Evolutionary conservation across 73 alveolate genomes (phyloP).

Genomic region (Diophrys appendiculata): DNA sequence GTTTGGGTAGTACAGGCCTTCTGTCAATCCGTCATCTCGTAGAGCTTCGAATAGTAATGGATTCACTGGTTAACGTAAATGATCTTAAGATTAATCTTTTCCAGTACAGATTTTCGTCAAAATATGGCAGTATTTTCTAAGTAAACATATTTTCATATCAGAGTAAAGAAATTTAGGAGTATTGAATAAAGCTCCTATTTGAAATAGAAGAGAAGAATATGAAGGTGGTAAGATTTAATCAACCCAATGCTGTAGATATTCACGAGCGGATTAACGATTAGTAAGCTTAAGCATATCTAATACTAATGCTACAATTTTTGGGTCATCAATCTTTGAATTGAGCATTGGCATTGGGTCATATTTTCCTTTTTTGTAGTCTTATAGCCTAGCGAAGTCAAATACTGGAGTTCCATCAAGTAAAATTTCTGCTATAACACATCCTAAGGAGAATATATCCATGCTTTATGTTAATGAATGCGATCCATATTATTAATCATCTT

Average conservation of each 20-base stretch:
- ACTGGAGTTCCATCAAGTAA: conserved; percentile 82
- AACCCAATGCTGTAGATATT: conserved; percentile 50
- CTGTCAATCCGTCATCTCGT: conserved; percentile 1
- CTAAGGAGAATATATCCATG: conserved; percentile 91
- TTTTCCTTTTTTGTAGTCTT: conserved; percentile 65
- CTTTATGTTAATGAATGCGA: conserved; percentile 49
- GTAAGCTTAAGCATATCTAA: conserved; percentile 71
- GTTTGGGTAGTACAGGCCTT: not conserved
- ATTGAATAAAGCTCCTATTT: conserved; percentile 41
- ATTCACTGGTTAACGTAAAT: conserved; percentile 49
- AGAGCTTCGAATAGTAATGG: conserved; percentile 39
- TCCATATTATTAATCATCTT: conserved; percentile 26
- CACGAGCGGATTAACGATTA: conserved; percentile 65
- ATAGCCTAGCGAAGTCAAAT: conserved; percentile 73
- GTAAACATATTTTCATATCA: conserved; percentile 38
- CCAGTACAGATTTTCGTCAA: conserved; percentile 51
- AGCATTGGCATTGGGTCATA: conserved; percentile 58
- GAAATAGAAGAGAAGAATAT: conserved; percentile 35
- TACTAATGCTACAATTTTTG: conserved; percentile 42
- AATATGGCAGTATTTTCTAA: conserved; percentile 43
- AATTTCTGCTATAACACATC: conserved; percentile 89
- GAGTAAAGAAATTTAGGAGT: conserved; percentile 35
- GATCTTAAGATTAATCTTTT: conserved; percentile 24
- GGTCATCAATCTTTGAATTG: conserved; percentile 56
- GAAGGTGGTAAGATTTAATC: conserved; percentile 45